Evolutionary conservation across 192 early-diverging fungal species (phyloP), one percentile per base, ranked within the genome.

Genomic region (Coemansia sp.): DNA sequence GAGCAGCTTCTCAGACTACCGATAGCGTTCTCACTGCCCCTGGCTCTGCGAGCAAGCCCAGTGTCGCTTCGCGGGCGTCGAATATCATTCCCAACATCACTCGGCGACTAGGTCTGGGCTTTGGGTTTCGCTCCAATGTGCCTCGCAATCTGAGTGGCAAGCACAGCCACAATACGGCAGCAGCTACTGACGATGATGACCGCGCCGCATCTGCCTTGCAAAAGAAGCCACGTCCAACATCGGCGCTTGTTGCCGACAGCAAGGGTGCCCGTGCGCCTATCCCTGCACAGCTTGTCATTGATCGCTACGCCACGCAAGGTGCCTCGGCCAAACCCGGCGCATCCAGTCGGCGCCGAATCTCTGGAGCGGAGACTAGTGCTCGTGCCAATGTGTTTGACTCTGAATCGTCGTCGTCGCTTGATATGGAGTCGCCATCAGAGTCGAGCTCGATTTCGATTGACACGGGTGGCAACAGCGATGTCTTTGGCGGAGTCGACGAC

Each of bases 41-140:
- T 20, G 18, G 37, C 24, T 10, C 59, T 20, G 59, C 24, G 39
- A 28, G 66, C 43, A 74, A 75, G 66, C 34, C 59, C 43, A 75
- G 73, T 37, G 53, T 61, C 3, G 64, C 69, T 6, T 59, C 70
- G 31, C 78, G 78, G 9, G 70, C 78, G 26, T 76, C 78, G 10
- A 71, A 45, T 37, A 65, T 81, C 9, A 81, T 81, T 28, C 78
- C 78, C 11, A 76, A 42, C 1, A 66, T 81, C 23, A 81, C 78
- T 5, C 73, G 78, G 9, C 60, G 78, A 16, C 56, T 81, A 38
- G 78, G 78, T 2, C 60, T 81, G 38, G 78, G 78, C 5, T 81
- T 81, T 63, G 73, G 73, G 24, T 69, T 75, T 58, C 63, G 60
- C 42, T 65, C 73, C 10, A 45, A 53, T 7, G 46, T 61, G 23